These are phyloP conservation scores for Solanum acaule DNA, from an alignment of 257 asterid genomes.

Conservation along the genomic window DNA sequence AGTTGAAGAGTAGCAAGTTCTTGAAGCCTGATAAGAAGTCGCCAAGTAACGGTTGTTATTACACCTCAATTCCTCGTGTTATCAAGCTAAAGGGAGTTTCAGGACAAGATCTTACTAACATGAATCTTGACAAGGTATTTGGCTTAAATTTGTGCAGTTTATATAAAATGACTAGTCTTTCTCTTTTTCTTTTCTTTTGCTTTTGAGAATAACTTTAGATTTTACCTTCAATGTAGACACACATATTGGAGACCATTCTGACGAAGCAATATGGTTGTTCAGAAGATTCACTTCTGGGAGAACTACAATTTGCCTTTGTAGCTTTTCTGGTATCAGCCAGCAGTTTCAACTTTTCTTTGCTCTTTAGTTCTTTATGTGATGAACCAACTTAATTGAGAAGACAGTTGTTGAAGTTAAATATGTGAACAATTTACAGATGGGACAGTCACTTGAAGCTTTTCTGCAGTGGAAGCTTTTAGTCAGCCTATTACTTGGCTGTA, in stretches of 20 bases:
- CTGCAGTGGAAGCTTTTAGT: slow-evolving; percentile 77
- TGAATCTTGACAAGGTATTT: slow-evolving; percentile 92
- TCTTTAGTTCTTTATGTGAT: neutral
- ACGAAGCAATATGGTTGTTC: slow-evolving; percentile 54
- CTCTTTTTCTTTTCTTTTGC: neutral
- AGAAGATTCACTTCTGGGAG: slow-evolving; percentile 81
- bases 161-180: neutral
- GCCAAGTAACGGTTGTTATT: slow-evolving; percentile 58
- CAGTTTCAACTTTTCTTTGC: neutral
- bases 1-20: slow-evolving; percentile 49
- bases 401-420: neutral
- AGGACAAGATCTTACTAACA: slow-evolving; percentile 60
- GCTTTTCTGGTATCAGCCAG: slow-evolving; percentile 67
- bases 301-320: slow-evolving; percentile 80
- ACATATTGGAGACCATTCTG: slow-evolving; percentile 62
- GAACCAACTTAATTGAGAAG: slow-evolving; percentile 1
- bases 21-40: slow-evolving; percentile 33
- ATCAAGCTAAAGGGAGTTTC: slow-evolving; percentile 69
- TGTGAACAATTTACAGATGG: slow-evolving; percentile 59
- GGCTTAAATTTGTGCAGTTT: neutral
- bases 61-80: slow-evolving; percentile 81
- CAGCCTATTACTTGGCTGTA: slow-evolving; percentile 74
- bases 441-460: slow-evolving; percentile 95
- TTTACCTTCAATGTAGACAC: slow-evolving; percentile 39
- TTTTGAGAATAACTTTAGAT: neutral